These are phyloP conservation scores for Claviceps maximensis DNA, from an alignment of 2,329 filamentous ascomycete genomes.

Conservation along the genomic window DNA sequence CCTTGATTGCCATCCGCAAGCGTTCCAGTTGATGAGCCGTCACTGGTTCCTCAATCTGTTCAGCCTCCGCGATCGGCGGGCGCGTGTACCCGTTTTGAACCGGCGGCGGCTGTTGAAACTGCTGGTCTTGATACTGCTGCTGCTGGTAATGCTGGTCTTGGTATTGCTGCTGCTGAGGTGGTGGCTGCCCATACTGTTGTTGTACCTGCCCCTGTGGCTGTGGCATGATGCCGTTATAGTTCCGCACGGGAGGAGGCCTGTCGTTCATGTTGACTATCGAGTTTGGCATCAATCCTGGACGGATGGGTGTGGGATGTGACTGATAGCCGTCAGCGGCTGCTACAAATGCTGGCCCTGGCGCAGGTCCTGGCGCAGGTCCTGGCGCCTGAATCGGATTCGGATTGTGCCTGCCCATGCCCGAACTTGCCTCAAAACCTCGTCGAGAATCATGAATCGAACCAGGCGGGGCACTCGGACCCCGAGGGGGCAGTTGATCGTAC, in stretches of 20 bases:
- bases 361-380: slow-evolving; percentile 8
- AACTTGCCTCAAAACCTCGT: background rate
- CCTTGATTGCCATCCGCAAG: slow-evolving; percentile 55
- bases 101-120: slow-evolving; percentile 1
- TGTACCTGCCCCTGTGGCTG: slow-evolving; percentile 14
- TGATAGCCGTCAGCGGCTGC: slow-evolving; percentile 29
- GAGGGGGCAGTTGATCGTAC: slow-evolving; percentile 15
- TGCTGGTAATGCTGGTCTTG: slow-evolving; percentile 9
- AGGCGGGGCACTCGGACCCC: slow-evolving; percentile 21
- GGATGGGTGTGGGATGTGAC: slow-evolving; percentile 48
- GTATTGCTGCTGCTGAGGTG: slow-evolving; percentile 16
- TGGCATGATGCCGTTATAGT: slow-evolving; percentile 36
- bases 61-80: slow-evolving; percentile 1
- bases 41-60: slow-evolving; percentile 34
- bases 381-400: no score
- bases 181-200: slow-evolving; percentile 13
- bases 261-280: slow-evolving; percentile 41
- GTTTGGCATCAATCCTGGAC: slow-evolving; percentile 47
- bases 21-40: slow-evolving; percentile 67
- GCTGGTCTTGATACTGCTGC: slow-evolving; percentile 19
- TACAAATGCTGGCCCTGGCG: slow-evolving; percentile 22
- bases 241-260: slow-evolving; percentile 45
- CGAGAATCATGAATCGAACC: slow-evolving; percentile 7
- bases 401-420: slow-evolving; percentile 9
- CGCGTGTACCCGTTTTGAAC: background rate